These are phyloP conservation scores for Marchantia polymorpha DNA, from an alignment of 225 moss, liverwort and hornwort genomes.

Conservation along the genomic window DNA sequence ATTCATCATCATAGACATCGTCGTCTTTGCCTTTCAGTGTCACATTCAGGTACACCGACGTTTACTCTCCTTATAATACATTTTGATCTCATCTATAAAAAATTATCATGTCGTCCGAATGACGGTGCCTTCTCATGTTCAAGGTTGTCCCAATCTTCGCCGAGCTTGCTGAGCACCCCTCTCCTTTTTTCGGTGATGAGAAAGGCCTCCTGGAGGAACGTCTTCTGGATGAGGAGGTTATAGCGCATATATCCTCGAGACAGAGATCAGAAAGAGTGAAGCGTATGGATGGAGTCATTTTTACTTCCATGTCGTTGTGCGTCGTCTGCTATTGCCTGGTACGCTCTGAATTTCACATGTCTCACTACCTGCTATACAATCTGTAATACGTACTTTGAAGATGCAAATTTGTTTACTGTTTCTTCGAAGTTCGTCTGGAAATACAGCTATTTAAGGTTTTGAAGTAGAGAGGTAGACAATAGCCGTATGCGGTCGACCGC, in stretches of 20 bases:
- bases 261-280: conserved; percentile 49
- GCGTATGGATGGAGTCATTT: conserved; percentile 71
- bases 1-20: conserved; percentile 70
- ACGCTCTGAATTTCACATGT: conserved; percentile 6
- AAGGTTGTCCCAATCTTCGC: conserved; percentile 88
- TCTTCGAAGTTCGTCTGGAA: no score
- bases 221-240: conserved; percentile 49
- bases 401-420: background rate
- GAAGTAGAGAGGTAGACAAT: background rate
- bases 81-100: background rate
- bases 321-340: conserved; percentile 71
- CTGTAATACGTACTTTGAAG: background rate
- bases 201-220: conserved; percentile 39
- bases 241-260: conserved; percentile 31
- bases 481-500: background rate
- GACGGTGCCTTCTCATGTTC: conserved; percentile 29
- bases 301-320: conserved; percentile 70
- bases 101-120: background rate
- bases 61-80: background rate
- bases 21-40: conserved; percentile 85
- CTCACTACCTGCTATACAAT: background rate
- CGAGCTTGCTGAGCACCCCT: conserved; percentile 69
- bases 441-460: background rate
- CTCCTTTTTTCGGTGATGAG: conserved; percentile 51
- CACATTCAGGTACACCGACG: conserved; percentile 70